A percentile compares a stretch with the other conserved stretches of the same genome.
Evolutionary conservation across 305 asterid species (phyloP).

Genomic region (Solanum aculeatissimum): DNA sequence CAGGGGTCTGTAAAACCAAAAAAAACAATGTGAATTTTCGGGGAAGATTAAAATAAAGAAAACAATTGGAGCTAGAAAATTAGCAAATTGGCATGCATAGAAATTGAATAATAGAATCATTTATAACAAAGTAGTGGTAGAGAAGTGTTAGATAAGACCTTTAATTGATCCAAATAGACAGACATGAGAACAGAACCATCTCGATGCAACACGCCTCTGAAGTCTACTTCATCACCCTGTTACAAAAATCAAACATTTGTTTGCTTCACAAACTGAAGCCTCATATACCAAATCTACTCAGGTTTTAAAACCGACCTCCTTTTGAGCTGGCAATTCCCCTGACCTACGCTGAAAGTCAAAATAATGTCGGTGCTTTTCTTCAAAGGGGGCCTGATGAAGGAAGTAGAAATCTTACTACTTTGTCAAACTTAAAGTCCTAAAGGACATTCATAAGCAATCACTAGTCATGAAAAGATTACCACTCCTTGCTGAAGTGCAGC

Average conservation of each 20-base stretch:
- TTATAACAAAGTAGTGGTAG: neutral
- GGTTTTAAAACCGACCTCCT: conserved; percentile 47
- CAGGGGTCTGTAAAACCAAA: conserved; percentile 54
- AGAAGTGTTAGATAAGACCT: conserved; percentile 34
- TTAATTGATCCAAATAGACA: conserved; percentile 80
- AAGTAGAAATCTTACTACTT: neutral
- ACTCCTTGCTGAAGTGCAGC: conserved; percentile 96
- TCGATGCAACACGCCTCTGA: conserved; percentile 93
- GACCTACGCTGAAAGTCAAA: conserved; percentile 95
- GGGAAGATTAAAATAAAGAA: neutral
- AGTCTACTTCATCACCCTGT: conserved; percentile 98
- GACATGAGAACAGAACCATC: conserved; percentile 99
- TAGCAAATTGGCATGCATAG: neutral
- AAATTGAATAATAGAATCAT: neutral
- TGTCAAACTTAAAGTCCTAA: conserved; percentile 2
- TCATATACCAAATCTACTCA: neutral
- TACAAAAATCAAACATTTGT: neutral
- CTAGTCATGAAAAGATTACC: conserved; percentile 37
- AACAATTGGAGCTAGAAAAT: neutral
- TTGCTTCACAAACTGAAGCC: neutral
- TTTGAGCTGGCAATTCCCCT: conserved; percentile 92
- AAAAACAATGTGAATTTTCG: neutral
- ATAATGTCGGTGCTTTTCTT: conserved; percentile 85
- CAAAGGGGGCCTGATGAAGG: conserved; percentile 63
- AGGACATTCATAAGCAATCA: conserved; percentile 1